Evolutionary conservation across 1,284 basidiomycete genomes (phyloP), one percentile per base, ranked within the genome.

Genomic region (Abortiporus biennis): DNA sequence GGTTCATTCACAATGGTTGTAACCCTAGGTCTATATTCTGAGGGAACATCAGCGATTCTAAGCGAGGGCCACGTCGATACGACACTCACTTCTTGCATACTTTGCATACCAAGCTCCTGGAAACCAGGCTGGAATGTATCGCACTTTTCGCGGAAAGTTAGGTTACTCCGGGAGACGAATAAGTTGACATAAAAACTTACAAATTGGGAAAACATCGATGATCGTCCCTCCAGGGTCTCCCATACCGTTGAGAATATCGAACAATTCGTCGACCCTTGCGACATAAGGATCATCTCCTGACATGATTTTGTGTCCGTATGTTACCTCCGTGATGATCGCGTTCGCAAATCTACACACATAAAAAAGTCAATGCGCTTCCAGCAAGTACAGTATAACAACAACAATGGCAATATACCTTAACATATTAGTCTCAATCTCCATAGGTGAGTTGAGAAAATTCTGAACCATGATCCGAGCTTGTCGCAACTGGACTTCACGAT

Each of bases 221-320:
- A 33, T 20, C 16, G 27, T 32, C 11, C 15, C 27, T 9, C 71
- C 72, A n/a, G 74, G 68, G 12, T 68, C 69, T 8, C 73, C 74
- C 22, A 68, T 62, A 45, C 66, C 63, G n/a, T 72, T 63, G 3
- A 74, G 76, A 36, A 71, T 63, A 8, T 60, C 67, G 11, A 64
- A 67, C 6, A 73, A 71, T 25, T 66, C 62, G 45, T 76, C 72
- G 38, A 69, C 74, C 65, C 50, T 47, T 34, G 49, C 52, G 37
- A 55, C 50, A 47, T 50, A 59, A 38, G 47, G 40, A 43, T 56
- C 55, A 38, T 57, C 51, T 11, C 53, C 45, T 17, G 61, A 61
- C n/a, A 46, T 44, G 32, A 64, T 57, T 8, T 52, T 49, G 40
- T 62, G 52, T 30, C 53, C 59, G 36, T 58, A 60, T 13, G 57